Evolutionary conservation across 1,284 basidiomycete genomes (phyloP), one percentile per base, ranked within the genome.

Genomic region (Ceratobasidium papillatum): DNA sequence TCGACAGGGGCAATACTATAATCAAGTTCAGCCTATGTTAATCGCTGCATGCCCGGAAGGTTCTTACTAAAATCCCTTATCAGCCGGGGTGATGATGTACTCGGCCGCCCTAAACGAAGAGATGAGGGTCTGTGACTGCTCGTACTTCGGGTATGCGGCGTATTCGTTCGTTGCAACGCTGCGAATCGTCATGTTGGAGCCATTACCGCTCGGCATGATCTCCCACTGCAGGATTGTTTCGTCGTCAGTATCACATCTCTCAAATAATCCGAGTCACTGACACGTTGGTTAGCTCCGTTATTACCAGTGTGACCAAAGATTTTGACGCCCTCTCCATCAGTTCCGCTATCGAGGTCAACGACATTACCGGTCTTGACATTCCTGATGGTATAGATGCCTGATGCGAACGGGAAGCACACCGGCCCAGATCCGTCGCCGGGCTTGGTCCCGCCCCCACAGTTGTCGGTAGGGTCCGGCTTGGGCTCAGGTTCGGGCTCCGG

Each of bases 31-130:
- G 54, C 30, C 3, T 34, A 11, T 27, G 17, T 34, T 14, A 34
- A 3, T 32, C 27, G n/a, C 3, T 14, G 3, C 19, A 52, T 56
- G 54, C 30, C 25, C 12, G 30, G 7, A 34, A 11, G 30, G 51
- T 11, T 27, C 62, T 64, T 32, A 64, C 62, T 64, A 64, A 41
- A 47, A 64, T 19, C 43, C 62, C 38, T 64, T 64, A 41, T 64
- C 62, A 25, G 62, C 62, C 14, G 12, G 8, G 27, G 62, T 64
- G 22, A 64, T 49, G 2, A 11, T 45, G 3, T 19, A 64, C 38
- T 45, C 54, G 54, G 27, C 30, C 5, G 54, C 30, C 54, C 30
- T 7, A 22, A 34, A 32, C 19, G 54, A 56, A 14, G 54, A 56
- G 9, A 17, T 14, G 5, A 56, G 54, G 17, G 30, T 32, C 4